phyloP scores from a whole-genome alignment of 257 asterid species.

The Avicennia marina region DNA sequence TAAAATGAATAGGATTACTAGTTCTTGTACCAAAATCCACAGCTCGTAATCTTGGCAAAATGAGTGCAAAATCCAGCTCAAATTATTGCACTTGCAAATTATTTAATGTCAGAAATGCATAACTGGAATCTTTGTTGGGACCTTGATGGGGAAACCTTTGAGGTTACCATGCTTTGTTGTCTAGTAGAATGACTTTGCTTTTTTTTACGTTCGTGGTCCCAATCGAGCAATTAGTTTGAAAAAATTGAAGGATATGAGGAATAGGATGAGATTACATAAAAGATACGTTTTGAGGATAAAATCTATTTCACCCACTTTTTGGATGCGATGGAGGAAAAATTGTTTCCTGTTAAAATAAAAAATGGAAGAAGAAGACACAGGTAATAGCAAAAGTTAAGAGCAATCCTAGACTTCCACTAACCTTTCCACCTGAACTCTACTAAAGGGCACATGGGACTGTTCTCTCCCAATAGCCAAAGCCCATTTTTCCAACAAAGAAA shows the following conservation, averaged over 20 bases:
- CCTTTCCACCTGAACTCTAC: slow-evolving; percentile 51
- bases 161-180: slow-evolving; percentile 55
- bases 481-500: slow-evolving; percentile 17
- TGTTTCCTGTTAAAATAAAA: no score
- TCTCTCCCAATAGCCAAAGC: slow-evolving; percentile 5
- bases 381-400: slow-evolving; percentile 16
- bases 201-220: slow-evolving; percentile 44
- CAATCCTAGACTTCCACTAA: slow-evolving; percentile 27
- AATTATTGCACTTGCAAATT: slow-evolving; percentile 39
- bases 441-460: slow-evolving; percentile 40
- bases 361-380: no score
- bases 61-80: slow-evolving; percentile 50
- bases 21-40: slow-evolving; percentile 19
- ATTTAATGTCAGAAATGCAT: slow-evolving; percentile 20
- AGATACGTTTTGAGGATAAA: slow-evolving; percentile 22
- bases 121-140: slow-evolving; percentile 46
- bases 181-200: slow-evolving; percentile 31
- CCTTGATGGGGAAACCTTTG: slow-evolving; percentile 39
- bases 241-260: slow-evolving; percentile 21
- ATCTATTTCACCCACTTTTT: no score
- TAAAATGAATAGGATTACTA: slow-evolving; percentile 23
- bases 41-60: slow-evolving; percentile 29
- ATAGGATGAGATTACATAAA: slow-evolving; percentile 24
- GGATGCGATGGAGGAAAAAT: no score
- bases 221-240: slow-evolving; percentile 25